A percentile compares a stretch with the other conserved stretches of the same genome.
Conservation (phyloP, 345 rosid genomes). For the Clarkia xantiana region DNA sequence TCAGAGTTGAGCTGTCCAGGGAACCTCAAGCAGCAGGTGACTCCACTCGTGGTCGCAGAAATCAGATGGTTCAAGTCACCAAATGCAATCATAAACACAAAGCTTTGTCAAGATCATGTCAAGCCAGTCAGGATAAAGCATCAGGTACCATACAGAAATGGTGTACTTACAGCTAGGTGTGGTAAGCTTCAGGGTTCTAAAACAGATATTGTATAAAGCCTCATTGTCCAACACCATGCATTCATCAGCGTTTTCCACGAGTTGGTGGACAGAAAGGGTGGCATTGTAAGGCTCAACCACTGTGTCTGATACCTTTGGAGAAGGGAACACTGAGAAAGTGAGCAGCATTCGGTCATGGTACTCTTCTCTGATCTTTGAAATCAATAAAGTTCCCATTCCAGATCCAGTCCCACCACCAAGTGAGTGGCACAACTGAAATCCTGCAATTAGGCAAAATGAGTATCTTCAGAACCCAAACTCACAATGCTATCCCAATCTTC, state of each 20-base stretch:
- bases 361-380: slow-evolving; percentile 22
- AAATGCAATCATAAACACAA: slow-evolving; percentile 6
- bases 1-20: slow-evolving; percentile 26
- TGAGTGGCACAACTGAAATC: slow-evolving; percentile 23
- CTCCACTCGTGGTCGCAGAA: slow-evolving; percentile 26
- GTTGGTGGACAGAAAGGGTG: slow-evolving; percentile 24
- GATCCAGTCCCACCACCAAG: slow-evolving; percentile 25
- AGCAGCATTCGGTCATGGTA: slow-evolving; percentile 25
- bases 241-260: slow-evolving; percentile 26
- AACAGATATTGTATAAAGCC: slow-evolving; percentile 22
- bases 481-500: not conserved
- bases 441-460: not conserved
- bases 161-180: slow-evolving; percentile 21
- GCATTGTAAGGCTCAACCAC: slow-evolving; percentile 26
- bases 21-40: slow-evolving; percentile 26
- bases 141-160: not conserved
- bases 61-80: slow-evolving; percentile 25
- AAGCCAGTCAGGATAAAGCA: not conserved
- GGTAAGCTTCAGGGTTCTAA: slow-evolving; percentile 20
- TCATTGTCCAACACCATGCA: slow-evolving; percentile 25
- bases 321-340: slow-evolving; percentile 26
- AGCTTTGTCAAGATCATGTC: not conserved
- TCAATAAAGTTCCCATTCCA: slow-evolving; percentile 23
- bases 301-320: slow-evolving; percentile 21
- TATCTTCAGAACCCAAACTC: too few relatives aligned